These are phyloP conservation scores for Solanum pimpinellifolium DNA, from an alignment of 257 asterid genomes.

Conservation along the genomic window DNA sequence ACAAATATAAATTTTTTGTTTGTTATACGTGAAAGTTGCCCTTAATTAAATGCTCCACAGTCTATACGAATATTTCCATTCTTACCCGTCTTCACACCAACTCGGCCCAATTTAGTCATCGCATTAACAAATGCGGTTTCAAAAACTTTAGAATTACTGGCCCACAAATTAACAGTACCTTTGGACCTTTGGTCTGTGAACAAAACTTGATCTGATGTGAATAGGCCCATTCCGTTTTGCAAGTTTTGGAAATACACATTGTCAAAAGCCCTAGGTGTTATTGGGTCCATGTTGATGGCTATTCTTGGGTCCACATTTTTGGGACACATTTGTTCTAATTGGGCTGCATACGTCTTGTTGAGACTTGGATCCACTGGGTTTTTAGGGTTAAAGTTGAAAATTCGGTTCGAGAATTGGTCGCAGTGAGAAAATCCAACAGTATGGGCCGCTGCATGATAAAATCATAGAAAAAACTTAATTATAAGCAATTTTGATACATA, in stretches of 20 bases:
- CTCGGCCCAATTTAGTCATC: conserved; percentile 69
- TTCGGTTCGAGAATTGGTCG: conserved; percentile 44
- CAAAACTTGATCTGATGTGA: conserved; percentile 76
- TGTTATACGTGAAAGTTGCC: neutral
- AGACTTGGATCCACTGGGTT: conserved; percentile 70
- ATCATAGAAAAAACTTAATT: neutral
- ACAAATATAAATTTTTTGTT: too few species aligned
- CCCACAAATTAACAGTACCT: conserved; percentile 42
- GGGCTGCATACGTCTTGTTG: conserved; percentile 38
- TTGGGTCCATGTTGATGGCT: conserved; percentile 75
- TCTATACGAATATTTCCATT: conserved; percentile 70
- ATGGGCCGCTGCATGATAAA: conserved; percentile 42
- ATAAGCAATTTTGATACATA: neutral
- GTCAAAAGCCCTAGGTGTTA: conserved; percentile 52
- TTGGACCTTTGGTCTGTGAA: conserved; percentile 51
- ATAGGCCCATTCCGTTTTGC: conserved; percentile 57
- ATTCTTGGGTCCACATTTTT: conserved; percentile 37
- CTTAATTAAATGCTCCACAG: conserved; percentile 49
- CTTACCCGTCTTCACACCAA: conserved; percentile 53
- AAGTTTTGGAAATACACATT: conserved; percentile 52
- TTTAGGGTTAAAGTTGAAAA: conserved; percentile 41
- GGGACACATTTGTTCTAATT: conserved; percentile 49
- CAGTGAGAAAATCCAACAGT: conserved; percentile 85
- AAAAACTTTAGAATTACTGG: conserved; percentile 26
- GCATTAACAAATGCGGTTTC: conserved; percentile 35